Percentiles rank a stretch among this genome's conserved stretches.
Evolutionary conservation across 2,329 filamentous ascomycete species (phyloP).

Genomic region (Fusarium dlaminii): DNA sequence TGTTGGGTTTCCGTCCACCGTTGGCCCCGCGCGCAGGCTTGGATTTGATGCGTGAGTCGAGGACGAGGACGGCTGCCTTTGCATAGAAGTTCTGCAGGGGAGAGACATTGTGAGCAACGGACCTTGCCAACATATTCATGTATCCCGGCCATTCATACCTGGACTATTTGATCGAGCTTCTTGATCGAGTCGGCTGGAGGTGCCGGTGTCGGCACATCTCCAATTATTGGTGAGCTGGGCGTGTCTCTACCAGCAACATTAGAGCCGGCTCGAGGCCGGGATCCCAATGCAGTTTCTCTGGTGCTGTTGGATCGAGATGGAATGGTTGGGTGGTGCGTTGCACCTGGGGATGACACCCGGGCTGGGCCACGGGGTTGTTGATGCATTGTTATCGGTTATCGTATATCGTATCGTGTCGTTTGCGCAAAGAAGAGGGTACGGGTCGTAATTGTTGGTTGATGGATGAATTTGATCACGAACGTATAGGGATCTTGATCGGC

Average conservation of each 20-base stretch:
- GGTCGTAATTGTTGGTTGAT: conserved; percentile 8
- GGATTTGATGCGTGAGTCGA: conserved; percentile 81
- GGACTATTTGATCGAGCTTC: conserved; percentile 93
- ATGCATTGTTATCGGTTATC: conserved; percentile 71
- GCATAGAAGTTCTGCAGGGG: conserved; percentile 83
- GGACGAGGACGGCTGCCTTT: conserved; percentile 85
- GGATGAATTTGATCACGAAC: conserved; percentile 40
- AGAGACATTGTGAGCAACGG: conserved; percentile 18
- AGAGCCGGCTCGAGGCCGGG: conserved; percentile 56
- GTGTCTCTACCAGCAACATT: conserved; percentile 54
- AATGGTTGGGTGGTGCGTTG: conserved; percentile 73
- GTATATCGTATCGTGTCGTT: background rate
- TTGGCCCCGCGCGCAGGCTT: conserved; percentile 56
- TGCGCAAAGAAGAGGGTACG: conserved; percentile 1
- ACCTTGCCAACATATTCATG: background rate
- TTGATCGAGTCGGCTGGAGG: conserved; percentile 73
- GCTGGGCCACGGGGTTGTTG: conserved; percentile 84
- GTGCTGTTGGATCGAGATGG: conserved; percentile 77
- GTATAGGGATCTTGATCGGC: conserved; percentile 46
- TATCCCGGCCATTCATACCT: conserved; percentile 61
- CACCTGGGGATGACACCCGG: conserved; percentile 76
- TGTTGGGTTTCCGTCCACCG: conserved; percentile 73
- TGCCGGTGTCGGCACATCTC: conserved; percentile 54
- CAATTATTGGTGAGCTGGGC: conserved; percentile 59
- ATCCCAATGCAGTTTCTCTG: conserved; percentile 66